A percentile compares a stretch with the other conserved stretches of the same genome.
Conservation (phyloP, 1,139 yeast genomes). For the Debaryomyces udenii region DNA sequence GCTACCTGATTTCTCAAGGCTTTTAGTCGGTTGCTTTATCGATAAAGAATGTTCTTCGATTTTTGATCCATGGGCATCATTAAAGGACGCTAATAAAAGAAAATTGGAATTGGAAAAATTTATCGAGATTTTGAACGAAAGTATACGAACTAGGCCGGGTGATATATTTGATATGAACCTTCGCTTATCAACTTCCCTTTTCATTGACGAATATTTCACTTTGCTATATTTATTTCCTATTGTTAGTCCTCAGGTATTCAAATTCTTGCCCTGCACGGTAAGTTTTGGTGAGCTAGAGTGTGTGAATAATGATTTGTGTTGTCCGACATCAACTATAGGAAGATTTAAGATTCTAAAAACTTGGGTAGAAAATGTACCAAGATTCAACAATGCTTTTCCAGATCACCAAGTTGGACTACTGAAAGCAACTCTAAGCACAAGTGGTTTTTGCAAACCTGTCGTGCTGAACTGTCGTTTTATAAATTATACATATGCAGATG, state of each 20-base stretch:
- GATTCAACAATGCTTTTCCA: slow-evolving; percentile 7
- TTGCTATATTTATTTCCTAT: slow-evolving; percentile 32
- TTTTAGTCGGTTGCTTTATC: slow-evolving; percentile 23
- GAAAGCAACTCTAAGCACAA: slow-evolving; percentile 1
- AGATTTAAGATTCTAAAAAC: not conserved
- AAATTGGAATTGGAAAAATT: slow-evolving; percentile 16
- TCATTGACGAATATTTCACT: slow-evolving; percentile 26
- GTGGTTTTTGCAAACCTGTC: not conserved
- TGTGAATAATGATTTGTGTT: slow-evolving; percentile 1
- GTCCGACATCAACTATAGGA: not conserved
- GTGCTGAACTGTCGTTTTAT: not conserved
- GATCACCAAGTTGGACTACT: slow-evolving; percentile 8
- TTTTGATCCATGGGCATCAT: slow-evolving; percentile 11
- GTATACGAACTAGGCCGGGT: slow-evolving; percentile 19
- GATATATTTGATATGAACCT: slow-evolving; percentile 29
- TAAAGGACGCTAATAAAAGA: slow-evolving; percentile 12
- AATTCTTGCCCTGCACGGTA: slow-evolving; percentile 24
- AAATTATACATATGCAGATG: not conserved
- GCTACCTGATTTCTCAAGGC: slow-evolving; percentile 27
- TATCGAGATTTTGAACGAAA: slow-evolving; percentile 18
- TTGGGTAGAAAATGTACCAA: slow-evolving; percentile 5
- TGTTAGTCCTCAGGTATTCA: slow-evolving; percentile 21
- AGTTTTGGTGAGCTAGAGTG: slow-evolving; percentile 25
- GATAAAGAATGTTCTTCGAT: slow-evolving; percentile 9
- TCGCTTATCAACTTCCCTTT: slow-evolving; percentile 17